phyloP scores from a whole-genome alignment of 2,329 filamentous ascomycete genomes.

The Nannizzia gypsea region DNA sequence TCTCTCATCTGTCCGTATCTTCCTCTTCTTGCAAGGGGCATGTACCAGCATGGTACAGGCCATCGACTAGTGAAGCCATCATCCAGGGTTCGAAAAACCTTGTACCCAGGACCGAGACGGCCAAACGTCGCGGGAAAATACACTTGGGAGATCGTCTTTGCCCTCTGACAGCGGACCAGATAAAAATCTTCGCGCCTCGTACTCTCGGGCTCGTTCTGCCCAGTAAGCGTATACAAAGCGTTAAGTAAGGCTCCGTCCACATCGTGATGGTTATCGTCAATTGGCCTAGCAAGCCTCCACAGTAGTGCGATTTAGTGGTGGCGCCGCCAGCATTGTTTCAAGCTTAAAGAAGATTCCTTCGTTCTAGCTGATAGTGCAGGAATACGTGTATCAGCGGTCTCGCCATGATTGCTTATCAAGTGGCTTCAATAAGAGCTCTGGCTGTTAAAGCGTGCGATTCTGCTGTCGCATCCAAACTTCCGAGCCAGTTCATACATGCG shows the following conservation, averaged over 20 bases:
- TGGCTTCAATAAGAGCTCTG: too few relatives aligned
- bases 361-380: neutral
- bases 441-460: too few relatives aligned
- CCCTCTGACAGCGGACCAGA: neutral
- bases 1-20: neutral
- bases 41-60: neutral
- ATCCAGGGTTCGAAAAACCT: neutral
- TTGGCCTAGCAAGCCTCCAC: neutral
- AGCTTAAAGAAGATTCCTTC: neutral
- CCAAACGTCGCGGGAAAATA: neutral
- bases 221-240: neutral
- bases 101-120: neutral
- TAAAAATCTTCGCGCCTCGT: neutral
- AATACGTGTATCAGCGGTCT: neutral
- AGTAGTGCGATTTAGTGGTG: neutral
- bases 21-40: neutral
- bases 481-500: neutral
- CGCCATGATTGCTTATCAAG: neutral
- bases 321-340: neutral
- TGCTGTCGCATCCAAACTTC: too few relatives aligned
- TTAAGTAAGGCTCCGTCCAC: neutral
- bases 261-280: neutral
- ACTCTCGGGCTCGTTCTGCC: neutral
- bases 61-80: neutral
- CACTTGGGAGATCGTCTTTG: neutral